Conservation (phyloP, 2,329 filamentous ascomycete species). For the Helotiales sp. region DNA sequence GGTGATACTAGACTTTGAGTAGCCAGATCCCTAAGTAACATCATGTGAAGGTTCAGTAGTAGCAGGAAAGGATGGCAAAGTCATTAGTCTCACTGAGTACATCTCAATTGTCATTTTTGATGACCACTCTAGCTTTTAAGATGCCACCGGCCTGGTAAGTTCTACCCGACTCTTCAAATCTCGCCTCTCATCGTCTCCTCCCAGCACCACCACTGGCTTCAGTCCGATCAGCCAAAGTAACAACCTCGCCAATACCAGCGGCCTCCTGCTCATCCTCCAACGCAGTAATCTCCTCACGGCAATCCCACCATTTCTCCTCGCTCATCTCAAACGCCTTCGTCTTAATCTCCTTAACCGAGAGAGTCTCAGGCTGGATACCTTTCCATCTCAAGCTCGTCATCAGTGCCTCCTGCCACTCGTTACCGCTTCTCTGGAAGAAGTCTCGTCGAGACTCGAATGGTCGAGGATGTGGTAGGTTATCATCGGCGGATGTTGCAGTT, state of each 20-base stretch:
- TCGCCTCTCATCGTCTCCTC: constrained; percentile 39
- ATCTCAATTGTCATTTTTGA: background rate
- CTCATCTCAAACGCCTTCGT: constrained; percentile 87
- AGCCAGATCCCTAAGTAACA: background rate
- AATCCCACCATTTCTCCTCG: constrained; percentile 99
- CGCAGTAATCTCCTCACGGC: constrained; percentile 86
- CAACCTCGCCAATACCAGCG: constrained; percentile 85
- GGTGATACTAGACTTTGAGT: background rate
- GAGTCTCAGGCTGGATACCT: constrained; percentile 67
- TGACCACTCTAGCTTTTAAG: background rate
- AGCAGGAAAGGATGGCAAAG: background rate
- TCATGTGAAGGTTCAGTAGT: too few relatives aligned
- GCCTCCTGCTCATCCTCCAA: constrained; percentile 96
- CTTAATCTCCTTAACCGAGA: constrained; percentile 88
- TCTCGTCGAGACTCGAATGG: constrained; percentile 85
- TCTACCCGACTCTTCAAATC: too few relatives aligned
- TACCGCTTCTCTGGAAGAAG: constrained; percentile 87
- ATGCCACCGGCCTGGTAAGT: background rate
- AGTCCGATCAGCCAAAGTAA: constrained; percentile 78
- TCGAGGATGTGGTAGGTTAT: constrained; percentile 45
- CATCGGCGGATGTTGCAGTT: constrained; percentile 32
- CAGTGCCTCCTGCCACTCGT: constrained; percentile 88
- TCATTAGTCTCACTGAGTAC: background rate
- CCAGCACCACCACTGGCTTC: constrained; percentile 49
- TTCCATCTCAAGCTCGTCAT: constrained; percentile 76